Base-by-base conservation (phyloP, 1,139 yeast species). In the Debaryomyces udenii region DNA sequence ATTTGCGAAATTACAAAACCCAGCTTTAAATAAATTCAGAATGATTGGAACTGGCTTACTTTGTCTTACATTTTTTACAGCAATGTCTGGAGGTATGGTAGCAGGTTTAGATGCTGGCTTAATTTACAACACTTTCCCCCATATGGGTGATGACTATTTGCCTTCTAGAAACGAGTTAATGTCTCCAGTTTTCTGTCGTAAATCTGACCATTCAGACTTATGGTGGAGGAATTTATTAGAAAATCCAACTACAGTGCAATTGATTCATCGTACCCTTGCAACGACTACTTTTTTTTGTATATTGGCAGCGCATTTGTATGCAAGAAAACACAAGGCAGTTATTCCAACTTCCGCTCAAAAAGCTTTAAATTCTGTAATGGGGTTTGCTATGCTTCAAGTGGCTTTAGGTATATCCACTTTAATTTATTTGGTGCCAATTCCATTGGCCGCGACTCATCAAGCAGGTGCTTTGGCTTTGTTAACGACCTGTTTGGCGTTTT, bases 61-160 rank as follows among this genome's bases (percentile, higher is more conserved):
- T 27, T 81, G 71, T 1, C 68, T 93, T 43, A 83, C 94, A 2
- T 91, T 88, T 55, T 47, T 86, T 33, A 93, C 99, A 17, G 96
- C 97, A 16, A 84, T 93, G 94, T 79, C 96, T 18, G 99, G 99
- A 45, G 98, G 96, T 14, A 82, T 94, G 78, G 99, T 94, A 37
- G 99, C 99, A 13, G 99, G 99, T 6, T 74, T 94, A 44, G 99
- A 94, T 65, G 99, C 99, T 3, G 99, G 99, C 37, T 74, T 91
- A 62, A 90, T 94, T 52, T 94, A 93, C 66, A 93, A 94, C 63
- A 85, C 95, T 3, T 94, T 91, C 77, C 99, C 99, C 22, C 88
- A 84, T 55, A 94, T 94, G 99, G 98, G 98, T 37, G 81, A 86
- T 42, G 79, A 79, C 34, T 76, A 78, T 67, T 54, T 87, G 27